phyloP scores from a whole-genome alignment of 2,329 filamentous ascomycete species.

The Dissoconium aciculare region DNA sequence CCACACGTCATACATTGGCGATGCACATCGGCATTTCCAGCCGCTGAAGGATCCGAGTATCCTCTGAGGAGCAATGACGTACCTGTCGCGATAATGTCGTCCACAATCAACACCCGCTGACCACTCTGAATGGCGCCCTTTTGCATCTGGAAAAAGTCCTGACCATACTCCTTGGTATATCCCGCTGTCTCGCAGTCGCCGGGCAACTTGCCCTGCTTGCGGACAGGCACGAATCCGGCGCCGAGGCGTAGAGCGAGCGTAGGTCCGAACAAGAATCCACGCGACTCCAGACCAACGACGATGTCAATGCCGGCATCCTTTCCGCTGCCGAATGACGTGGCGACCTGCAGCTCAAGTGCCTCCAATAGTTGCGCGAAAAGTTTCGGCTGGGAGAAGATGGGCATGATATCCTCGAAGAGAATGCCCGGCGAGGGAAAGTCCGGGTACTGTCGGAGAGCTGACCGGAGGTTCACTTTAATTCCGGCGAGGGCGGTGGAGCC shows the following conservation, averaged over 20 bases:
- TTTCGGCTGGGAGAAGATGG: slow-evolving; percentile 67
- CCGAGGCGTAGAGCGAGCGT: slow-evolving; percentile 69
- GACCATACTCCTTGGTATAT: slow-evolving; percentile 92
- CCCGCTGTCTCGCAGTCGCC: slow-evolving; percentile 71
- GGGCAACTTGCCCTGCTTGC: slow-evolving; percentile 92
- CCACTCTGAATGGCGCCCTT: slow-evolving; percentile 66
- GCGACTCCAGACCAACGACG: slow-evolving; percentile 81
- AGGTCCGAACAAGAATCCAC: slow-evolving; percentile 91
- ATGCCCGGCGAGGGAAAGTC: slow-evolving; percentile 90
- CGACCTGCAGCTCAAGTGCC: slow-evolving; percentile 71
- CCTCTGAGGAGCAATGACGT: too few relatives aligned
- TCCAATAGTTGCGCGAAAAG: slow-evolving; percentile 65
- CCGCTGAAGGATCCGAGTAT: too few relatives aligned
- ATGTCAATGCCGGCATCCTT: slow-evolving; percentile 47
- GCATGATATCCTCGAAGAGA: slow-evolving; percentile 95
- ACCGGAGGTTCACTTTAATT: slow-evolving; percentile 54
- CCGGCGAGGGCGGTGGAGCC: slow-evolving; percentile 27
- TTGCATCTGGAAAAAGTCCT: slow-evolving; percentile 95
- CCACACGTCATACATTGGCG: slow-evolving; percentile 2
- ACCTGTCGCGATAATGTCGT: slow-evolving; percentile 98
- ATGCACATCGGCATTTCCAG: too few relatives aligned
- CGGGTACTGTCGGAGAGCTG: slow-evolving; percentile 66
- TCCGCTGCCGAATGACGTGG: slow-evolving; percentile 40
- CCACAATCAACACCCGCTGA: slow-evolving; percentile 82
- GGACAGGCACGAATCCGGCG: slow-evolving; percentile 78